A percentile compares a stretch with the other conserved stretches of the same genome.
Conservation (phyloP, 2,329 filamentous ascomycete species). For the Alternaria hordeiaustralica region DNA sequence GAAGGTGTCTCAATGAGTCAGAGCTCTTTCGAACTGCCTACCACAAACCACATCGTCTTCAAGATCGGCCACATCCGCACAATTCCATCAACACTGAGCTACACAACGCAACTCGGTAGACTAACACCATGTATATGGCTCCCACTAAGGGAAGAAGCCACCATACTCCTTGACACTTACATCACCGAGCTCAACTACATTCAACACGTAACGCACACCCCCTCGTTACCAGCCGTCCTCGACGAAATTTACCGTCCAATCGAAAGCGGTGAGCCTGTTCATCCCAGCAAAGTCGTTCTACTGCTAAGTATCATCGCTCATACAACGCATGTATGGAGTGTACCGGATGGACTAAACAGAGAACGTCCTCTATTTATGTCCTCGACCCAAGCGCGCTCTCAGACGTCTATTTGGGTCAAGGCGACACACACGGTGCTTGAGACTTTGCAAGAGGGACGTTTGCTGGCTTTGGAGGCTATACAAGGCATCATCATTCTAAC, state of each 20-base stretch:
- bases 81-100: neutral
- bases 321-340: neutral
- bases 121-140: neutral
- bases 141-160: conserved; percentile 44
- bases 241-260: neutral
- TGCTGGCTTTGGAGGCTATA: conserved; percentile 33
- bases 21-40: neutral
- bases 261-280: neutral
- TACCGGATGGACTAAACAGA: neutral
- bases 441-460: neutral
- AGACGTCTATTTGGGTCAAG: conserved; percentile 32
- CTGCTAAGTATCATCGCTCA: neutral
- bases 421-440: neutral
- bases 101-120: neutral
- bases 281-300: neutral
- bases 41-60: neutral
- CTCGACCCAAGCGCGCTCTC: neutral
- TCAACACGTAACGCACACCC: conserved; percentile 46
- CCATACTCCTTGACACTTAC: conserved; percentile 42
- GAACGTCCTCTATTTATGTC: neutral
- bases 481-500: conserved; percentile 47
- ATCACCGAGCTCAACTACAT: conserved; percentile 40
- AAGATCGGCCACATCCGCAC: neutral
- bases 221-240: conserved; percentile 28
- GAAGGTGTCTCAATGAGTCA: neutral